A percentile compares a stretch with the other conserved stretches of the same genome.
These are phyloP conservation scores for Fusarium domesticum DNA, from an alignment of 2,329 filamentous ascomycete genomes.

Conservation along the genomic window DNA sequence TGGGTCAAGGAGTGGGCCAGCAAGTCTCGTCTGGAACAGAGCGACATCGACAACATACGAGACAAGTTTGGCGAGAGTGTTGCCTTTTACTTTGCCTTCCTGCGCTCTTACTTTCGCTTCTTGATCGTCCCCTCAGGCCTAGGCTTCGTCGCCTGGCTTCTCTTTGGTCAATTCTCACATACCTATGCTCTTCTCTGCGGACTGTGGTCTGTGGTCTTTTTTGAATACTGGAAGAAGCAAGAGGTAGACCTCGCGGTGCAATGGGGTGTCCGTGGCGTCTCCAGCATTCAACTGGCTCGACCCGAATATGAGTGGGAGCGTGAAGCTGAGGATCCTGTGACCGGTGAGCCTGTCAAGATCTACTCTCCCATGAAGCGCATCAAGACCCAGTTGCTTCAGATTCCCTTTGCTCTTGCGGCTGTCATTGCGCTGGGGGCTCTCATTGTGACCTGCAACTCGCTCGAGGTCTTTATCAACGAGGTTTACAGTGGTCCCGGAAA, in stretches of 20 bases:
- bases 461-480: slow-evolving; percentile 94
- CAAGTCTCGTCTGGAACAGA: slow-evolving; percentile 63
- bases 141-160: slow-evolving; percentile 72
- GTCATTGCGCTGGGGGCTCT: slow-evolving; percentile 71
- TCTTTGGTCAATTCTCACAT: slow-evolving; percentile 81
- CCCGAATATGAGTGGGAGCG: slow-evolving; percentile 77
- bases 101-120: slow-evolving; percentile 86
- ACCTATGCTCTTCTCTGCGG: slow-evolving; percentile 75
- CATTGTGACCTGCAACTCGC: slow-evolving; percentile 82
- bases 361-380: slow-evolving; percentile 76
- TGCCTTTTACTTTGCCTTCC: slow-evolving; percentile 93
- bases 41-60: slow-evolving; percentile 70
- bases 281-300: slow-evolving; percentile 73
- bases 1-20: slow-evolving; percentile 74
- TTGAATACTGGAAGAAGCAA: slow-evolving; percentile 95
- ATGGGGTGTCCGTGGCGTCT: slow-evolving; percentile 86
- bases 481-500: slow-evolving; percentile 90
- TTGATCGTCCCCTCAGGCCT: slow-evolving; percentile 77
- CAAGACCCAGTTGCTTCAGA: slow-evolving; percentile 71
- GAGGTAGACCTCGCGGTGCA: slow-evolving; percentile 81
- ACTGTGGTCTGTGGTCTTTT: slow-evolving; percentile 85
- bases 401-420: slow-evolving; percentile 80
- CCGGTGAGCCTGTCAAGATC: slow-evolving; percentile 71
- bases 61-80: slow-evolving; percentile 79
- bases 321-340: slow-evolving; percentile 73